Evolutionary conservation across 1,284 basidiomycete genomes (phyloP).

Genomic region (Pulveroboletus sp.): DNA sequence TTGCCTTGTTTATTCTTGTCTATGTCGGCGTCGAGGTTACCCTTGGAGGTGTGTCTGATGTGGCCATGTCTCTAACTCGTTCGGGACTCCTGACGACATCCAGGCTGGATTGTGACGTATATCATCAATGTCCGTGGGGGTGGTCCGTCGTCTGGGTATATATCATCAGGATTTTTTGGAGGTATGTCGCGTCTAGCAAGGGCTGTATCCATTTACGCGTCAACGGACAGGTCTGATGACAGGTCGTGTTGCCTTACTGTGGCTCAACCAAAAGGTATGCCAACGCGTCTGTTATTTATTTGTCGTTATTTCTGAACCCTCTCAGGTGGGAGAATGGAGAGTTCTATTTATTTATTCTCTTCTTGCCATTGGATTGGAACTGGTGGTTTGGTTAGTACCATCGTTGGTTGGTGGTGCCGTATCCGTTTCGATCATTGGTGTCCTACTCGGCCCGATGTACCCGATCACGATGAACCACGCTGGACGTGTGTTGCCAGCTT

Average conservation of each 20-base stretch:
- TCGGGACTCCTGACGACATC: not conserved
- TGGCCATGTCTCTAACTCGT: not conserved
- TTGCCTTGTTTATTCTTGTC: slow-evolving; percentile 53
- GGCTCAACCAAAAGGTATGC: slow-evolving; percentile 34
- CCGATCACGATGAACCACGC: slow-evolving; percentile 56
- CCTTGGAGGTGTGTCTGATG: slow-evolving; percentile 49
- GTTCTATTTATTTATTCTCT: slow-evolving; percentile 35
- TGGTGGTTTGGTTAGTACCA: slow-evolving; percentile 61
- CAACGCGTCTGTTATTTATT: too few species aligned
- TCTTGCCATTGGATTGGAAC: slow-evolving; percentile 49
- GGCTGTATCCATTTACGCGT: not conserved
- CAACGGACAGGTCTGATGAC: slow-evolving; percentile 27
- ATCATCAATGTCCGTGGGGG: slow-evolving; percentile 48
- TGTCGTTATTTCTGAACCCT: not conserved
- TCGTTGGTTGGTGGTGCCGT: slow-evolving; percentile 53
- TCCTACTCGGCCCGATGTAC: slow-evolving; percentile 56
- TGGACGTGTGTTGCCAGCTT: slow-evolving; percentile 47
- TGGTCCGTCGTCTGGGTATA: slow-evolving; percentile 51
- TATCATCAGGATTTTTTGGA: slow-evolving; percentile 53
- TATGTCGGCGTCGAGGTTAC: slow-evolving; percentile 65
- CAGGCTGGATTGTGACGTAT: slow-evolving; percentile 57
- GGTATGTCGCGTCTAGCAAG: slow-evolving; percentile 33
- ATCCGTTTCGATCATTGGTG: slow-evolving; percentile 54
- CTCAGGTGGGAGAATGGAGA: slow-evolving; percentile 34
- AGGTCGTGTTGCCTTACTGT: slow-evolving; percentile 32